phyloP scores from a whole-genome alignment of 495 filamentous ascomycete species.

The Trichoderma gamsii region DNA sequence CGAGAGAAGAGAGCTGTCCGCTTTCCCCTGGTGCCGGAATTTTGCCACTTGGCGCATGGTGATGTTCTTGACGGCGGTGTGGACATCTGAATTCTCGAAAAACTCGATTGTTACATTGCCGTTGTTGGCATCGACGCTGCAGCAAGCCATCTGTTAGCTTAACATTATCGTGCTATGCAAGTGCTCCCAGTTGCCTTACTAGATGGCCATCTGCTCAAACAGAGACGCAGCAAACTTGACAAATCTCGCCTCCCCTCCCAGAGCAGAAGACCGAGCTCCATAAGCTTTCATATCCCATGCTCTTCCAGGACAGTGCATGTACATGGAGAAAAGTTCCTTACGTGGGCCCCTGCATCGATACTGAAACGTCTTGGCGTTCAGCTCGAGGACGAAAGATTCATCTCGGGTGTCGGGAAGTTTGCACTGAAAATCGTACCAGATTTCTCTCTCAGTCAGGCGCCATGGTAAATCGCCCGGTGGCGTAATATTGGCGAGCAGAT shows the following conservation, averaged over 20 bases:
- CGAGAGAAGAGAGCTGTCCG: not conserved
- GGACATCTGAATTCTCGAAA: not conserved
- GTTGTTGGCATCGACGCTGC: too few species aligned
- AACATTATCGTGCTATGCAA: not conserved
- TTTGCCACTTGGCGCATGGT: not conserved
- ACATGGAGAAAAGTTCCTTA: not conserved
- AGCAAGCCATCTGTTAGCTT: not conserved
- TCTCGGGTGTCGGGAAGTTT: not conserved
- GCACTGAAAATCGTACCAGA: slow-evolving; percentile 7
- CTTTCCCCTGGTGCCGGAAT: not conserved
- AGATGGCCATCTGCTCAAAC: not conserved
- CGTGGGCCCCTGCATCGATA: not conserved
- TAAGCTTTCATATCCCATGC: slow-evolving; percentile 16
- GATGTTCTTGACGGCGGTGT: not conserved
- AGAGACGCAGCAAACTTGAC: not conserved
- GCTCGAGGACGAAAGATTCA: not conserved
- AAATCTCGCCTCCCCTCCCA: not conserved
- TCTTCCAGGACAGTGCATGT: not conserved
- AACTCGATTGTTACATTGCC: not conserved
- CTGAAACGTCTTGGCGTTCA: slow-evolving; percentile 3
- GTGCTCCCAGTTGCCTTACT: not conserved
- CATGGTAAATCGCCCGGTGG: not conserved
- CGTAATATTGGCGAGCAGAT: not conserved
- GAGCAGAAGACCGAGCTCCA: not conserved
- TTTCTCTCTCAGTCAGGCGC: not conserved